phyloP scores from a whole-genome alignment of 2,329 filamentous ascomycete species.

The Alternaria atra region DNA sequence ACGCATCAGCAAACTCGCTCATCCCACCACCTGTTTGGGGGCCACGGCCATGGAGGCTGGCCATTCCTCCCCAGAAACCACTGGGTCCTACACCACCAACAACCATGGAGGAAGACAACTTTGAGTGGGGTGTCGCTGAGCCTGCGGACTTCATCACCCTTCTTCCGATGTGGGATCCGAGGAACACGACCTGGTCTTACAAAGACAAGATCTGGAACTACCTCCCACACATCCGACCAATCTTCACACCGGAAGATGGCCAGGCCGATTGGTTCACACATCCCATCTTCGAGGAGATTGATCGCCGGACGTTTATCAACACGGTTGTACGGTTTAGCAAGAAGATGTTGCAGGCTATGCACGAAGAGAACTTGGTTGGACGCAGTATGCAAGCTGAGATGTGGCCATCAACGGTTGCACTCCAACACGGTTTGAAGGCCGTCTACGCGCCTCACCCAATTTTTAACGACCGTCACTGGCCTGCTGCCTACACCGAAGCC shows the following conservation, averaged over 20 bases:
- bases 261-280: constrained; percentile 65
- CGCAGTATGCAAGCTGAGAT: constrained; percentile 96
- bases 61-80: constrained; percentile 72
- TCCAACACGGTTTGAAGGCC: constrained; percentile 93
- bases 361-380: constrained; percentile 85
- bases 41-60: constrained; percentile 70
- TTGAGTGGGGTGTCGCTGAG: constrained; percentile 87
- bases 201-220: constrained; percentile 62
- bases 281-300: constrained; percentile 58
- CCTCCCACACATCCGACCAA: constrained; percentile 68
- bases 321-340: constrained; percentile 85
- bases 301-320: constrained; percentile 86
- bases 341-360: constrained; percentile 84
- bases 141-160: constrained; percentile 92
- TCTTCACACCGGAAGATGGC: constrained; percentile 85
- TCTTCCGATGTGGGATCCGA: constrained; percentile 90
- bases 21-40: constrained; percentile 79
- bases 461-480: constrained; percentile 89
- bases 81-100: constrained; percentile 78
- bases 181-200: constrained; percentile 79
- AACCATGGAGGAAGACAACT: constrained; percentile 79
- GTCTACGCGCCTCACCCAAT: constrained; percentile 90
- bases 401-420: constrained; percentile 87
- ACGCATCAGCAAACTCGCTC: constrained; percentile 48
- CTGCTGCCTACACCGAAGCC: constrained; percentile 75